Evolutionary conservation across 1,284 basidiomycete genomes (phyloP), one percentile per base, ranked within the genome.

Genomic region (Pyrrhoderma noxium): DNA sequence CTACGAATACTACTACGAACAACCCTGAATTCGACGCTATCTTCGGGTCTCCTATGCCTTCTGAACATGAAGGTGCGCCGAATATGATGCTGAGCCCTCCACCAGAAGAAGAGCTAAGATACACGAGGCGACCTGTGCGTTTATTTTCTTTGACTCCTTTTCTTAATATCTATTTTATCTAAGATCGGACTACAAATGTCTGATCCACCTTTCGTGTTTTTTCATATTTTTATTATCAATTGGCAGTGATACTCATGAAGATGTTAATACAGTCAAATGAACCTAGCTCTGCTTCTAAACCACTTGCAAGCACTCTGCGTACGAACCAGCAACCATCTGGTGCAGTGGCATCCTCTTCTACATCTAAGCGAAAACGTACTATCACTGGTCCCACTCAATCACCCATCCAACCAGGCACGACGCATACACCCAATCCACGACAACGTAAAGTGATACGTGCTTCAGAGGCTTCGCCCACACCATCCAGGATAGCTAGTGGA

Each of bases 391-490:
- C 48, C 14, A 34, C 41, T 27, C 36, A 27, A n/a, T 35, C 23
- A 16, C 25, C 36, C 13, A 23, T 23, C 25, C 23, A 31, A 36
- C 27, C 38, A 46, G 21, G 45, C 16, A 19, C 35, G 4, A 35
- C 36, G 53, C 43, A 54, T 45, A 55, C 54, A 23, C 54, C 54
- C 40, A 55, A 55, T 27, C 54, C 54, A 35, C 50, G 54, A 8
- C 9, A 52, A 22, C 54, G 54, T 23, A 55, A 55, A 40, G 49
- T 52, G 14, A 41, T 46, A 3, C 47, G 51, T 23, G 52, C 54
- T 16, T 49, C 46, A 21, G 52, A 22, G 11, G 23, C 43, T 19
- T 55, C 45, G 16, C 56, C 55, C n/a, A 50, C 34, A 13, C 52
- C 37, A n/a, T 18, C 38, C 21, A 5, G 16, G 38, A 22, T 22